phyloP scores from a whole-genome alignment of 2,329 filamentous ascomycete genomes.

The Bertia moriformis region DNA sequence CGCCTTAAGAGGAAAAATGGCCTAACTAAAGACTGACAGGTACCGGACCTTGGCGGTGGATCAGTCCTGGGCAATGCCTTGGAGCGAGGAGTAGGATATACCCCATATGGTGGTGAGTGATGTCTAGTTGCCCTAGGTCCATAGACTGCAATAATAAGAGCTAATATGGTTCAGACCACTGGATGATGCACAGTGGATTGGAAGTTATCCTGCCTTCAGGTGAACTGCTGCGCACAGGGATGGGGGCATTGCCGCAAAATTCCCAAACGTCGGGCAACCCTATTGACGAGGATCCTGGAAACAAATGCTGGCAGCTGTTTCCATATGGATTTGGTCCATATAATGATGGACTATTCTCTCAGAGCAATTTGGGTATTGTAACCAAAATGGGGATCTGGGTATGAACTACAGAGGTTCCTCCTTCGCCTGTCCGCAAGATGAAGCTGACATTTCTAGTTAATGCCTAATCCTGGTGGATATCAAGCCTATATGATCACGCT shows the following conservation, averaged over 20 bases:
- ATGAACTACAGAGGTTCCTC: too few relatives aligned
- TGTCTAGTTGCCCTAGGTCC: conserved; percentile 20
- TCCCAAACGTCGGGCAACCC: conserved; percentile 22
- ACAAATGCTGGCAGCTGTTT: conserved; percentile 17
- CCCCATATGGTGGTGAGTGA: conserved; percentile 23
- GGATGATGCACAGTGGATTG: conserved; percentile 22
- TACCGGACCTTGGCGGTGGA: conserved; percentile 22
- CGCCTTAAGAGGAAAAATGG: conserved; percentile 12
- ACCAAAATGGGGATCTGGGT: conserved; percentile 38
- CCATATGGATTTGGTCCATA: conserved; percentile 22
- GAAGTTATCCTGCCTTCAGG: conserved; percentile 29
- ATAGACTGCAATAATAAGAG: too few relatives aligned
- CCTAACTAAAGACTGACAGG: conserved; percentile 13
- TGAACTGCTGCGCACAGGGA: conserved; percentile 27
- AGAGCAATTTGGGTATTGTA: conserved; percentile 34
- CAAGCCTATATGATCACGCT: conserved; percentile 23
- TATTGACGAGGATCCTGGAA: conserved; percentile 17
- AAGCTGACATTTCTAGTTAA: conserved; percentile 16
- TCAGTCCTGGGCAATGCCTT: conserved; percentile 27
- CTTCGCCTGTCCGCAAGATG: conserved; percentile 35
- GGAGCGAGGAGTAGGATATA: conserved; percentile 30
- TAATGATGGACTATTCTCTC: conserved; percentile 30
- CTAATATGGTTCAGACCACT: conserved; percentile 28
- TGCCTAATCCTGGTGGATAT: conserved; percentile 17
- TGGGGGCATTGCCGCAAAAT: conserved; percentile 27